Evolutionary conservation across 2,329 filamentous ascomycete species (phyloP).

Genomic region (Thelonectria blattea): DNA sequence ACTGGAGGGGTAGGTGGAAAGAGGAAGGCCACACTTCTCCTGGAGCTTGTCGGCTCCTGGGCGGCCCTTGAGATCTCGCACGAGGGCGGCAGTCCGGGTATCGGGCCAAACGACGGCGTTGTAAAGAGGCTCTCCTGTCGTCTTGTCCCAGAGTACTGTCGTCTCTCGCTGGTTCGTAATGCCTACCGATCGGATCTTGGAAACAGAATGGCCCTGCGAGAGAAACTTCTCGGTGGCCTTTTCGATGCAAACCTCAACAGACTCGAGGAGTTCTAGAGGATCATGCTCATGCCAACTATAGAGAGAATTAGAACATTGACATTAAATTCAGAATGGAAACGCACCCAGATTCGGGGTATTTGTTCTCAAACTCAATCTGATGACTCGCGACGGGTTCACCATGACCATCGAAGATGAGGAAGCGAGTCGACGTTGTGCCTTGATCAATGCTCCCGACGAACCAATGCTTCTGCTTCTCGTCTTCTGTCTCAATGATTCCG

Average conservation of each 20-base stretch:
- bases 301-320: slow-evolving; percentile 11
- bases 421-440: slow-evolving; percentile 87
- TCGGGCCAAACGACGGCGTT: slow-evolving; percentile 93
- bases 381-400: slow-evolving; percentile 82
- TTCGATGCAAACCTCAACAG: slow-evolving; percentile 81
- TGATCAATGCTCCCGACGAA: slow-evolving; percentile 91
- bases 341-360: slow-evolving; percentile 85
- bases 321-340: slow-evolving; percentile 39
- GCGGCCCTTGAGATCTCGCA: slow-evolving; percentile 75
- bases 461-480: slow-evolving; percentile 51
- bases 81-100: slow-evolving; percentile 74
- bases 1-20: slow-evolving; percentile 88
- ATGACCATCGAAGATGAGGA: slow-evolving; percentile 84
- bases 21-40: slow-evolving; percentile 77
- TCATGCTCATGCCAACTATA: slow-evolving; percentile 89
- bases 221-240: slow-evolving; percentile 75
- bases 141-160: slow-evolving; percentile 81
- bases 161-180: slow-evolving; percentile 94
- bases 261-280: slow-evolving; percentile 74
- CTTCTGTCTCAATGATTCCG: slow-evolving; percentile 41
- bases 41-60: slow-evolving; percentile 72
- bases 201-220: slow-evolving; percentile 68
- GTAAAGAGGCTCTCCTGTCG: slow-evolving; percentile 79
- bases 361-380: slow-evolving; percentile 85
- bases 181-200: slow-evolving; percentile 77